Conservation (phyloP, 148 eudicot genomes). For the Rhododendron henanense region DNA sequence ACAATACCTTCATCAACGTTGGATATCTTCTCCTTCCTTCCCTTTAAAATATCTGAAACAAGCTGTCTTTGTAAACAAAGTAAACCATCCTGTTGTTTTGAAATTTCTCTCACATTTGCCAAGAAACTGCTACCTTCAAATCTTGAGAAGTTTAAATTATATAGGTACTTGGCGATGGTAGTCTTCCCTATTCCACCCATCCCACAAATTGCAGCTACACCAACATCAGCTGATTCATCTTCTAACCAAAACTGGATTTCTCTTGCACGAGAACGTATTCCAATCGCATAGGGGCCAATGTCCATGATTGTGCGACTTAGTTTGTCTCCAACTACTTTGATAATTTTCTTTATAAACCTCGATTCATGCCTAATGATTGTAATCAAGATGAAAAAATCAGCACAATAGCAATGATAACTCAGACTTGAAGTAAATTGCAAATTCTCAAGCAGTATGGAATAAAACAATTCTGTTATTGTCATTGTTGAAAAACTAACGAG, state of each 20-base stretch:
- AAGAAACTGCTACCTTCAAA: not conserved
- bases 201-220: not conserved
- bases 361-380: not conserved
- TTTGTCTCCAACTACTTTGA: not conserved
- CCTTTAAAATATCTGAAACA: not conserved
- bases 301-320: not conserved
- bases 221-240: not conserved
- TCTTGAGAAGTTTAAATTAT: not conserved
- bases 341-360: not conserved
- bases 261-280: not conserved
- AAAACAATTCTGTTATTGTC: not conserved
- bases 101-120: not conserved
- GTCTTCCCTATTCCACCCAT: not conserved
- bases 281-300: not conserved
- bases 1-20: not conserved
- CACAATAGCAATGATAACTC: not conserved
- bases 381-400: not conserved
- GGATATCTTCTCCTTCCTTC: not conserved
- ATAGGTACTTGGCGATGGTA: not conserved
- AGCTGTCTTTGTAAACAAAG: not conserved
- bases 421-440: not conserved
- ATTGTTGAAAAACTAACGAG: not conserved
- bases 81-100: not conserved
- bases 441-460: not conserved
- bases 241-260: not conserved